A percentile compares a stretch with the other conserved stretches of the same genome.
Conservation (phyloP, 2,329 filamentous ascomycete species). For the Monosporascus sp. region DNA sequence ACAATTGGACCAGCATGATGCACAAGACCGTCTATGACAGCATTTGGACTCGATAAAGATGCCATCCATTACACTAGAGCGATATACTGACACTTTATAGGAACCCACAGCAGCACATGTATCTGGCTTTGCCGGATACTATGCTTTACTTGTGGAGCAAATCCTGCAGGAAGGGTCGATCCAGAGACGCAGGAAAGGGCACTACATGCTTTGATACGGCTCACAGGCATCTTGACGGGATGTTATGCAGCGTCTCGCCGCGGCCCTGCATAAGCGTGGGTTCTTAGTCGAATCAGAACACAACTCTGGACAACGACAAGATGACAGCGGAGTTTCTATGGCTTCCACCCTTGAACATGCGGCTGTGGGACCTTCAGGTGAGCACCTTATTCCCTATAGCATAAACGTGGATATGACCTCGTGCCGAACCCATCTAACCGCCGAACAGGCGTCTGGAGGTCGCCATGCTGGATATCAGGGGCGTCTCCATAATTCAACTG, state of each 20-base stretch:
- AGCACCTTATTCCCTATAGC: slow-evolving; percentile 2
- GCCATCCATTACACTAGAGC: slow-evolving; percentile 18
- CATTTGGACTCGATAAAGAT: slow-evolving; percentile 22
- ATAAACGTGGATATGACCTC: no score
- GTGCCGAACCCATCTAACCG: no score
- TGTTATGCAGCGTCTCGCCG: slow-evolving; percentile 22
- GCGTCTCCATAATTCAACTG: no score
- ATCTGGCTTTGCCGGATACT: slow-evolving; percentile 26
- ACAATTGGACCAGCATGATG: slow-evolving; percentile 24
- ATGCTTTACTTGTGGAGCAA: slow-evolving; percentile 22
- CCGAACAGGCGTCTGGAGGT: no score
- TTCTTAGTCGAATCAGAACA: slow-evolving; percentile 20
- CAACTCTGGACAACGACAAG: slow-evolving; percentile 27
- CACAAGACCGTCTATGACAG: slow-evolving; percentile 23
- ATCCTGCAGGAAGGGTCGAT: slow-evolving; percentile 23
- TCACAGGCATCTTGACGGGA: slow-evolving; percentile 26
- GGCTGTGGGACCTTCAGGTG: slow-evolving; percentile 22
- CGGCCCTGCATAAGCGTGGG: slow-evolving; percentile 21
- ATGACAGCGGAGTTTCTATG: slow-evolving; percentile 25
- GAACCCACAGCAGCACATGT: slow-evolving; percentile 23
- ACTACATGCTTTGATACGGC: slow-evolving; percentile 26
- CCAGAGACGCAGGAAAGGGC: slow-evolving; percentile 26
- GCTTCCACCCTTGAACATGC: slow-evolving; percentile 23
- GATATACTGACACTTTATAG: slow-evolving; percentile 12
- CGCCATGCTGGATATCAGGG: no score